Percentiles rank a stretch among this genome's conserved stretches.
These are phyloP conservation scores for Metarhizium humberi DNA, from an alignment of 2,329 filamentous ascomycete genomes.

Conservation along the genomic window DNA sequence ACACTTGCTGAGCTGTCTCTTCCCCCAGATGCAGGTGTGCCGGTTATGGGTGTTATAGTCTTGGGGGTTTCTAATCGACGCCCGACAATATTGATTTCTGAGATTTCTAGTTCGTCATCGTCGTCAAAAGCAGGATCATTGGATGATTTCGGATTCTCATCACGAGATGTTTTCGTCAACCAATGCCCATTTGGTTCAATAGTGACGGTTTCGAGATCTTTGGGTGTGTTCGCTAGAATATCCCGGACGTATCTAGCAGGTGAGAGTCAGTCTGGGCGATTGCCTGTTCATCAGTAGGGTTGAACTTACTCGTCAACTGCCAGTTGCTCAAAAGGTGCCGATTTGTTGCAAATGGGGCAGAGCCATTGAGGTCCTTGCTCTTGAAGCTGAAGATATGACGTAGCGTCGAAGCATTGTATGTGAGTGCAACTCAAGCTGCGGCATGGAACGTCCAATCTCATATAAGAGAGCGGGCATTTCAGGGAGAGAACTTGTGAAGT, in stretches of 20 bases:
- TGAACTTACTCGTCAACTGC: constrained; percentile 72
- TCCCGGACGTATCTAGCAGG: constrained; percentile 67
- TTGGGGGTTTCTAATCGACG: constrained; percentile 28
- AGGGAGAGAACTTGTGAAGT: constrained; percentile 83
- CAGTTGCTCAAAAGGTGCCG: constrained; percentile 69
- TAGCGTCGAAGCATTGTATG: constrained; percentile 90
- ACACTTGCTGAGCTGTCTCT: constrained; percentile 25
- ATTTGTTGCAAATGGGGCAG: constrained; percentile 89
- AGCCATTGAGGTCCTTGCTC: constrained; percentile 94
- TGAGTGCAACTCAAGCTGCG: constrained; percentile 75
- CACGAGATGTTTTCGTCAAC: constrained; percentile 34
- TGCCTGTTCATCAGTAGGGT: not conserved
- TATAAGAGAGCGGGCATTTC: constrained; percentile 84
- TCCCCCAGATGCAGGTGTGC: constrained; percentile 28
- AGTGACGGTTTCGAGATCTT: constrained; percentile 71
- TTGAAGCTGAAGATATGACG: constrained; percentile 84
- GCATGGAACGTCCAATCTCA: constrained; percentile 71
- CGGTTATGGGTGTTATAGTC: constrained; percentile 22
- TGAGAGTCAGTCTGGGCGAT: not conserved
- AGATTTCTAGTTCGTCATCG: constrained; percentile 43
- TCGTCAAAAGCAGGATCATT: constrained; percentile 22
- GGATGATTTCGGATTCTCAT: constrained; percentile 18
- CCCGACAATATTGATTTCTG: constrained; percentile 29
- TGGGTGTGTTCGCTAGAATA: constrained; percentile 66
- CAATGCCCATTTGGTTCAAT: constrained; percentile 83